Conservation (phyloP, 169 alveolate genomes). For the Plasmodium gallinaceum region DNA sequence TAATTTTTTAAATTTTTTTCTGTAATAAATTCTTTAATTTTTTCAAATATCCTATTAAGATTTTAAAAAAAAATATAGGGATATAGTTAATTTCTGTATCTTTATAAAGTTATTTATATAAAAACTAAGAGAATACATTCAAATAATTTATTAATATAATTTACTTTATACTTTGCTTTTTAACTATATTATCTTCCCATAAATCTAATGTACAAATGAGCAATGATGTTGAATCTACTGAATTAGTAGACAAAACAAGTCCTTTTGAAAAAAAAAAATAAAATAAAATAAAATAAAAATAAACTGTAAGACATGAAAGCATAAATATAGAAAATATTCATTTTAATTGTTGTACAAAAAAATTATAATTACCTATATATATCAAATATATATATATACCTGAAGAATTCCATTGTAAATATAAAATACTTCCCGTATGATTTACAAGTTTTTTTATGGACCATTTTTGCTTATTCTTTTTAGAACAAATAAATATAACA, state of each 20-base stretch:
- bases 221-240: conserved; percentile 44
- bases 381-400: conserved; percentile 45
- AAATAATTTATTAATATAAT: background rate
- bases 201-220: conserved; percentile 34
- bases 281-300: background rate
- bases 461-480: conserved; percentile 44
- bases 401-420: conserved; percentile 49
- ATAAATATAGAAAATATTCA: background rate
- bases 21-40: conserved; percentile 18
- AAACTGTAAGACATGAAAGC: background rate
- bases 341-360: background rate
- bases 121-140: background rate
- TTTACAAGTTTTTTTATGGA: conserved; percentile 28
- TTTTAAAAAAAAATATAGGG: background rate
- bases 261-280: conserved; percentile 32
- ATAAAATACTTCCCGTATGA: conserved; percentile 59
- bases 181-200: conserved; percentile 8
- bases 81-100: background rate
- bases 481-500: conserved; percentile 66
- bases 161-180: conserved; percentile 19
- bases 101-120: background rate
- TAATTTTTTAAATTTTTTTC: conserved; percentile 38
- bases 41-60: conserved; percentile 2
- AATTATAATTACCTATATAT: background rate
- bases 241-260: conserved; percentile 36